These are phyloP conservation scores for Celoporthe dispersa DNA, from an alignment of 2,329 filamentous ascomycete species.

Conservation along the genomic window DNA sequence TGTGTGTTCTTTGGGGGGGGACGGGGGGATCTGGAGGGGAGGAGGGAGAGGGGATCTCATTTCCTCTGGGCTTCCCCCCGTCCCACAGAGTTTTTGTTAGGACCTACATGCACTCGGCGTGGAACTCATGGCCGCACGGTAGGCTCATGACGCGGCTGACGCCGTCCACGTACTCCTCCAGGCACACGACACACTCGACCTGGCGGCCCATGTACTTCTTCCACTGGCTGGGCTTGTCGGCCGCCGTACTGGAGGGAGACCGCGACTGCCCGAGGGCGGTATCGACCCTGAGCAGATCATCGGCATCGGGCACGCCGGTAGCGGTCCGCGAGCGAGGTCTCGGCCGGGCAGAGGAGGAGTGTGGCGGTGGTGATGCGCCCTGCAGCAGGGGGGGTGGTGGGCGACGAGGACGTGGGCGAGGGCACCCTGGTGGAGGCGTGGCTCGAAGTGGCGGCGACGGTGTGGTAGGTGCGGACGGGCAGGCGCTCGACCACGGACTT, in stretches of 20 bases:
- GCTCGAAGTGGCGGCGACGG: conserved; percentile 68
- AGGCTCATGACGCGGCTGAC: conserved; percentile 95
- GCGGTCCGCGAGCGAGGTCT: conserved; percentile 69
- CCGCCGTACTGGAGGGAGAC: conserved; percentile 43
- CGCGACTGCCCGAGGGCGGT: conserved; percentile 46
- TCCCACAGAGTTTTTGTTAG: too few species aligned
- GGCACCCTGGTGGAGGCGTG: conserved; percentile 60
- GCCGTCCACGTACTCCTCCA: conserved; percentile 95
- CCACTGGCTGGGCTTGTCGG: conserved; percentile 61
- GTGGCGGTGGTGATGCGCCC: too few species aligned
- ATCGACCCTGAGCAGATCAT: conserved; percentile 50
- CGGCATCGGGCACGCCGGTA: conserved; percentile 60
- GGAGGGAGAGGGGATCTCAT: too few species aligned
- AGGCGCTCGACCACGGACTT: conserved; percentile 94
- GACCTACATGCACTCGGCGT: conserved; percentile 96
- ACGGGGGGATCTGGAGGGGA: too few species aligned
- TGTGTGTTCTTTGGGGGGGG: too few species aligned
- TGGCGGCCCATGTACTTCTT: conserved; percentile 70
- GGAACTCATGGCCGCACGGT: conserved; percentile 97
- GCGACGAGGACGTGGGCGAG: conserved; percentile 68
- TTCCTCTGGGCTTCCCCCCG: too few species aligned
- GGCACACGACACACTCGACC: conserved; percentile 92
- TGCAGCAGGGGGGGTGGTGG: conserved; percentile 84
- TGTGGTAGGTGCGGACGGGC: conserved; percentile 95
- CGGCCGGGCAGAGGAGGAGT: too few species aligned